Evolutionary conservation across 2,329 filamentous ascomycete species (phyloP).

Genomic region (Claviceps paspali): DNA sequence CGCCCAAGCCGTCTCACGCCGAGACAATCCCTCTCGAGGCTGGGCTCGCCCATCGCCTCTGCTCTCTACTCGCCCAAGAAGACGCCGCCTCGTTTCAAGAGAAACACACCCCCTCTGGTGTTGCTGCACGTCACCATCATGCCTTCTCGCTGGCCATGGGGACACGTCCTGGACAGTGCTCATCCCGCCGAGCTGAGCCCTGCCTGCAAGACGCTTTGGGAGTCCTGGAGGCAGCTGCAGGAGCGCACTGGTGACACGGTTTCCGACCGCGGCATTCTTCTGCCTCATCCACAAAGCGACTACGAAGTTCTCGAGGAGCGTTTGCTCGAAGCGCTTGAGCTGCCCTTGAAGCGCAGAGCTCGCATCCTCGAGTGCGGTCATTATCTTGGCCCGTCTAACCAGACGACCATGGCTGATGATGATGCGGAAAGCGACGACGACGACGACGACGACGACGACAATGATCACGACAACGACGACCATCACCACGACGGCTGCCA

Average conservation of each 20-base stretch:
- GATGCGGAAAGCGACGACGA: slow-evolving; percentile 34
- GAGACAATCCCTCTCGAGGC: slow-evolving; percentile 35
- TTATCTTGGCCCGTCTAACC: slow-evolving; percentile 49
- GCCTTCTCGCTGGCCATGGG: slow-evolving; percentile 53
- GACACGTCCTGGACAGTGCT: slow-evolving; percentile 33
- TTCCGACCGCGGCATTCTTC: slow-evolving; percentile 55
- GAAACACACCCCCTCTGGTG: slow-evolving; percentile 50
- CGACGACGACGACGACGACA: slow-evolving; percentile 18
- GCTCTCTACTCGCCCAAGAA: slow-evolving; percentile 40
- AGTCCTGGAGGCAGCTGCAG: slow-evolving; percentile 51
- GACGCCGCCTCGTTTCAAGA: slow-evolving; percentile 43
- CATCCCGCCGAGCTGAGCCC: slow-evolving; percentile 26
- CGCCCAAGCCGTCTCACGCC: slow-evolving; percentile 34
- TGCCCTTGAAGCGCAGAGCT: slow-evolving; percentile 48
- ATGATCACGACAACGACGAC: too few species aligned
- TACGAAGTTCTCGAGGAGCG: slow-evolving; percentile 69
- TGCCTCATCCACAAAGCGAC: slow-evolving; percentile 66
- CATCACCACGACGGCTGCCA: too few species aligned
- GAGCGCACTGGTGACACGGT: slow-evolving; percentile 60
- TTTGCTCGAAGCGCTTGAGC: slow-evolving; percentile 57
- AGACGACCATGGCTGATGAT: slow-evolving; percentile 25
- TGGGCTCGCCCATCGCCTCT: slow-evolving; percentile 38
- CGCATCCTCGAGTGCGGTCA: slow-evolving; percentile 63
- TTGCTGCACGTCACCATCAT: slow-evolving; percentile 65
- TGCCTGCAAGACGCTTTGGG: slow-evolving; percentile 35